Evolutionary conservation across 371 early-diverging fungal species (phyloP).

Genomic region (Lichtheimia hyalospora): DNA sequence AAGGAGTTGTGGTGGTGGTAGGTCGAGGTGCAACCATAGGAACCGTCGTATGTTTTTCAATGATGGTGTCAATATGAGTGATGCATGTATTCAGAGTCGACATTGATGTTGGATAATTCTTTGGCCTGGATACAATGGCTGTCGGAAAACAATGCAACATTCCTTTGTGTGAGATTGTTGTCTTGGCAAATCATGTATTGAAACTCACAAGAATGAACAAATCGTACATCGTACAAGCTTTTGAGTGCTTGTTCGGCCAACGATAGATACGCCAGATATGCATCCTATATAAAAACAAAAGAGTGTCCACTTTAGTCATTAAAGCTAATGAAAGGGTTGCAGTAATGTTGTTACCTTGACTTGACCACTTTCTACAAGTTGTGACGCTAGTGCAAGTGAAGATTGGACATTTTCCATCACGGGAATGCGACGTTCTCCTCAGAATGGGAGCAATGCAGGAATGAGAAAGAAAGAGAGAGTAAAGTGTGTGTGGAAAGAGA

Average conservation of each 20-base stretch:
- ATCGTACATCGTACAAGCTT: constrained; percentile 37
- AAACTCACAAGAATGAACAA: constrained; percentile 48
- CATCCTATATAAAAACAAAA: constrained; percentile 30
- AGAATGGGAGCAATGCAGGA: too few relatives aligned
- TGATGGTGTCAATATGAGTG: constrained; percentile 40
- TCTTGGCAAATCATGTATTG: not conserved
- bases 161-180: too few relatives aligned
- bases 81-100: constrained; percentile 38
- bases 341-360: constrained; percentile 26
- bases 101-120: constrained; percentile 31
- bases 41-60: constrained; percentile 25
- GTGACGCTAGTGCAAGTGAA: constrained; percentile 29
- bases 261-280: constrained; percentile 38
- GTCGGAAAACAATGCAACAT: too few relatives aligned
- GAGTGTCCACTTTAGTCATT: too few relatives aligned
- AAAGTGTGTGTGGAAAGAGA: too few relatives aligned
- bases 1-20: too few relatives aligned
- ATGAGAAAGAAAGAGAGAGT: too few relatives aligned
- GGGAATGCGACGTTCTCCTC: too few relatives aligned
- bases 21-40: too few relatives aligned
- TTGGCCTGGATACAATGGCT: constrained; percentile 50
- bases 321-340: not conserved
- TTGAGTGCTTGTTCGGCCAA: constrained; percentile 33
- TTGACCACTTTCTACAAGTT: constrained; percentile 39
- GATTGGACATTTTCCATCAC: constrained; percentile 36